Conservation (phyloP, 1,284 basidiomycete species). For the Rhodotorula sp. region DNA sequence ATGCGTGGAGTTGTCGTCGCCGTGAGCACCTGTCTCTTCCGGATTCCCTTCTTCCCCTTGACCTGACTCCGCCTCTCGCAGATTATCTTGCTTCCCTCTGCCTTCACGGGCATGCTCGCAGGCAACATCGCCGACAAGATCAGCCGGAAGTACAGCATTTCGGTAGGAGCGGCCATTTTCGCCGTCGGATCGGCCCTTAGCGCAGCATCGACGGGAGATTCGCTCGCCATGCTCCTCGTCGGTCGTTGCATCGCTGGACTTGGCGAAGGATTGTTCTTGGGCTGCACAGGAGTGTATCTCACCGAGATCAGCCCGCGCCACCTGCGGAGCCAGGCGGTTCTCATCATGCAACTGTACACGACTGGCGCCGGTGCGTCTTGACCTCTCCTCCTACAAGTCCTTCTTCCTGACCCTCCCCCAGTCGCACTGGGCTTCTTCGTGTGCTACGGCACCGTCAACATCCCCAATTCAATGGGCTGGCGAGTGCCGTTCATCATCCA, state of each 20-base stretch:
- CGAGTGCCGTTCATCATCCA: conserved; percentile 57
- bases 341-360: conserved; percentile 15
- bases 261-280: conserved; percentile 43
- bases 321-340: conserved; percentile 18
- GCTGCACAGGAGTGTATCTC: conserved; percentile 8
- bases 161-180: conserved; percentile 55
- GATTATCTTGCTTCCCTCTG: conserved; percentile 57
- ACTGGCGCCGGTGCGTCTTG: conserved; percentile 3
- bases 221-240: conserved; percentile 54
- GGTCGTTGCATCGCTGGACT: conserved; percentile 57
- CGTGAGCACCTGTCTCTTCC: not conserved
- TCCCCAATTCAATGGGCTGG: conserved; percentile 56
- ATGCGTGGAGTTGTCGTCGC: conserved; percentile 54
- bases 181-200: conserved; percentile 51
- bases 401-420: conserved; percentile 17
- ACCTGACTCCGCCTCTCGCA: not conserved
- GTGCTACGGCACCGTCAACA: conserved; percentile 56
- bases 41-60: not conserved
- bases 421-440: conserved; percentile 57
- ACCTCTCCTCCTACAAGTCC: fast-evolving
- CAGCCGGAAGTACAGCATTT: conserved; percentile 57
- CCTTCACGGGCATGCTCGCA: conserved; percentile 55
- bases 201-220: conserved; percentile 2
- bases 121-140: conserved; percentile 58
- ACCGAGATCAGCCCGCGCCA: conserved; percentile 34